Evolutionary conservation across 805 yeast genomes (phyloP).

Genomic region (Suhomyces canberraensis): DNA sequence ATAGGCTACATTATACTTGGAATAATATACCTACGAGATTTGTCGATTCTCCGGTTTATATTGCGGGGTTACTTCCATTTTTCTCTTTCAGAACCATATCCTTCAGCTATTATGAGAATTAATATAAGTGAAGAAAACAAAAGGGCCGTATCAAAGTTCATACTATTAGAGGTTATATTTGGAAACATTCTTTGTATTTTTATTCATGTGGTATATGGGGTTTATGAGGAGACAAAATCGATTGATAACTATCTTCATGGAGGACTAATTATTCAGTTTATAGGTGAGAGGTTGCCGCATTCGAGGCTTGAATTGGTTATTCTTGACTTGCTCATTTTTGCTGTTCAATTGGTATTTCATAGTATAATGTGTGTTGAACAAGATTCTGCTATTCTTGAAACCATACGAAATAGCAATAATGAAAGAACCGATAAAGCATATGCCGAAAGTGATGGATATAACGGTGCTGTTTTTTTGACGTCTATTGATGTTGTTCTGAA

Average conservation of each 20-base stretch:
- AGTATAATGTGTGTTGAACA: slow-evolving; percentile 31
- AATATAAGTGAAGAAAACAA: slow-evolving; percentile 25
- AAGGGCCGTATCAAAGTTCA: slow-evolving; percentile 23
- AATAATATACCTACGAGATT: slow-evolving; percentile 40
- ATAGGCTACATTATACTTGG: slow-evolving; percentile 36
- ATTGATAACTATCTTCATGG: slow-evolving; percentile 28
- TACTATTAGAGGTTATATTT: slow-evolving; percentile 21
- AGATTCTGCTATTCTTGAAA: slow-evolving; percentile 26
- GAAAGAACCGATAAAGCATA: slow-evolving; percentile 12
- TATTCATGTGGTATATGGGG: slow-evolving; percentile 28
- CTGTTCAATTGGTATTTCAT: slow-evolving; percentile 30
- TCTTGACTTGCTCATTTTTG: slow-evolving; percentile 24
- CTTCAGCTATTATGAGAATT: slow-evolving; percentile 7
- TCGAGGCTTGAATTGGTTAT: slow-evolving; percentile 22
- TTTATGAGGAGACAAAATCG: slow-evolving; percentile 13
- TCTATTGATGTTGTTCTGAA: slow-evolving; percentile 22
- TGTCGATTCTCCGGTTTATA: slow-evolving; percentile 30
- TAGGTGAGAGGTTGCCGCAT: slow-evolving; percentile 35
- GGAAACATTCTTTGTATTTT: slow-evolving; percentile 22
- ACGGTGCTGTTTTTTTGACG: slow-evolving; percentile 34
- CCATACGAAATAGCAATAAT: slow-evolving; percentile 1
- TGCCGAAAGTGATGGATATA: slow-evolving; percentile 34
- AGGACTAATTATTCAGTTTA: slow-evolving; percentile 33
- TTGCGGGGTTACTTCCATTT: slow-evolving; percentile 27
- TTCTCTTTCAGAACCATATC: slow-evolving; percentile 28